These are phyloP conservation scores for Trametes villosa DNA, from an alignment of 768 basidiomycete species.

Conservation along the genomic window DNA sequence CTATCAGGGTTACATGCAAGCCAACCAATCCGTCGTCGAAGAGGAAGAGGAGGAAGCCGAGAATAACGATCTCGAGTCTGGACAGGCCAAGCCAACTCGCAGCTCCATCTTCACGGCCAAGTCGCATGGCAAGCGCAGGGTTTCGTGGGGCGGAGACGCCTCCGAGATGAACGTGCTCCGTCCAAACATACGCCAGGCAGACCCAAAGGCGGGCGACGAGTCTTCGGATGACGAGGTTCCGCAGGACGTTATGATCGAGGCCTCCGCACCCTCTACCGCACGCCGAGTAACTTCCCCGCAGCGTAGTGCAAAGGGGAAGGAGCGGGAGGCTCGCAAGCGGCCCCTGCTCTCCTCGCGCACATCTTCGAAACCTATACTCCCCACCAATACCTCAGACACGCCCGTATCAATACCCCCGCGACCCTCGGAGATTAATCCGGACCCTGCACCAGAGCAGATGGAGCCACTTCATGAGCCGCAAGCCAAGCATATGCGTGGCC, in stretches of 20 bases:
- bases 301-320: conserved; percentile 39
- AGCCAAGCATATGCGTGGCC: conserved; percentile 61
- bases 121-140: conserved; percentile 53
- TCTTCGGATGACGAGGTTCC: conserved; percentile 85
- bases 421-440: conserved; percentile 63
- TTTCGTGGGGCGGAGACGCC: conserved; percentile 60
- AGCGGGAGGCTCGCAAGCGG: conserved; percentile 41
- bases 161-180: conserved; percentile 62
- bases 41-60: conserved; percentile 68
- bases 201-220: conserved; percentile 60
- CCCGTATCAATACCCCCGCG: conserved; percentile 60
- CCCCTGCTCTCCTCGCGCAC: conserved; percentile 48
- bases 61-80: conserved; percentile 63
- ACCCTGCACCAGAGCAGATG: conserved; percentile 33
- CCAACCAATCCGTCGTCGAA: conserved; percentile 70
- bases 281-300: conserved; percentile 31
- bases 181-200: conserved; percentile 75
- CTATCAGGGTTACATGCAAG: conserved; percentile 77
- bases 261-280: conserved; percentile 47
- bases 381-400: conserved; percentile 37
- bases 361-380: conserved; percentile 42
- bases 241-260: conserved; percentile 85
- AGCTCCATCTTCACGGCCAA: conserved; percentile 35
- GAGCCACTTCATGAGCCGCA: conserved; percentile 28
- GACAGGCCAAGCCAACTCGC: conserved; percentile 47